phyloP scores from a whole-genome alignment of 345 rosid genomes.

The Linum tenue region DNA sequence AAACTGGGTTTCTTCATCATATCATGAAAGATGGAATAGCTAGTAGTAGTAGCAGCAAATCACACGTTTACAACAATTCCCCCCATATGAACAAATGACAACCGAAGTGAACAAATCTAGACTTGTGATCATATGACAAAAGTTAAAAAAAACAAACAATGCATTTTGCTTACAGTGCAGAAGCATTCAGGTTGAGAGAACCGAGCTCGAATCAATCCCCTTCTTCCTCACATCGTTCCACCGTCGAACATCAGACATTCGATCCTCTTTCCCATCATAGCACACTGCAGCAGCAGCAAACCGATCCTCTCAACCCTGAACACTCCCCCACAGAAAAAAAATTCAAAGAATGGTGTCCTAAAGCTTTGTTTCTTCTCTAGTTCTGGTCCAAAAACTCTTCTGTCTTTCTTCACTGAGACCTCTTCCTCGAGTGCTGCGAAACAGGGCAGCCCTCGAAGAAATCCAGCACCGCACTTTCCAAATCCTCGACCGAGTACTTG shows the following conservation, averaged over 20 bases:
- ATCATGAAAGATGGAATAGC: conserved; percentile 13
- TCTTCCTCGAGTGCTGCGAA: conserved; percentile 69
- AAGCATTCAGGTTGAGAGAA: conserved; percentile 36
- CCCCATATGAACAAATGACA: conserved; percentile 46
- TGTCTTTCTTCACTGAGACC: conserved; percentile 45
- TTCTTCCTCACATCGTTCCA: too few species aligned
- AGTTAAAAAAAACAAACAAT: conserved; percentile 19
- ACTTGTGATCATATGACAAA: conserved; percentile 14
- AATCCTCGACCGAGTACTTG: conserved; percentile 78
- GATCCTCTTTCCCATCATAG: conserved; percentile 11
- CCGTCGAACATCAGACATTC: too few species aligned
- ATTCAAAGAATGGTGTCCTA: conserved; percentile 56
- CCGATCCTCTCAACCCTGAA: conserved; percentile 33
- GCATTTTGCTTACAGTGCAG: conserved; percentile 38
- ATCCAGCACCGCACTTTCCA: conserved; percentile 77
- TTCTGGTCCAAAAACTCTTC: conserved; percentile 29
- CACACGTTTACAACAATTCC: conserved; percentile 32
- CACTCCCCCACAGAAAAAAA: conserved; percentile 26
- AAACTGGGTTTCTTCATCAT: conserved; percentile 21
- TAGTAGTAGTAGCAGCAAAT: conserved; percentile 9
- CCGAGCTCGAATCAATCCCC: conserved; percentile 8
- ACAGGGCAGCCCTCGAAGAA: conserved; percentile 82
- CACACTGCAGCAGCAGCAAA: conserved; percentile 16
- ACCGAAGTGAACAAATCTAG: conserved; percentile 22
- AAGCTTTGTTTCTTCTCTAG: conserved; percentile 13